Evolutionary conservation across 352 stramenopile species (phyloP), one percentile per base, ranked within the genome.

Genomic region (Phytophthora lateralis): DNA sequence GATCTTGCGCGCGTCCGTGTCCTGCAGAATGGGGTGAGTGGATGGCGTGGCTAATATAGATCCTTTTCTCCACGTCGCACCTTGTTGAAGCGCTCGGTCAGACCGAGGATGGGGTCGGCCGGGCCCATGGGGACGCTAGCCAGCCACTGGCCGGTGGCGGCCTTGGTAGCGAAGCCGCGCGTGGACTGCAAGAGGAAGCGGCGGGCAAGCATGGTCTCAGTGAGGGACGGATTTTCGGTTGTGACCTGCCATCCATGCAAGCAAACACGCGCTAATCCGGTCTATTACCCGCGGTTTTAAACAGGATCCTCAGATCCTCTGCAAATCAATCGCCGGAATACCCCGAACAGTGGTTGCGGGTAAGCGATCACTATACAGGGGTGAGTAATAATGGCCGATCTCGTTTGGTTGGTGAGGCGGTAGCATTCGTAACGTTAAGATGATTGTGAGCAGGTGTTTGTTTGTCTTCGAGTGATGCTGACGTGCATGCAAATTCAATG

Each of bases 71-170:
- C 35, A 49, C 26, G 44, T 49, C 12, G 51, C 53, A 91, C 85
- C 78, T 98, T 97, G 63, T 94, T 95, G 73, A 90, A 95, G 63
- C 82, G 81, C 49, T 95, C 87, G 8, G 90, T 99, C 29, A 99
- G 84, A 30, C 97, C 97, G 47, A 99, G 90, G 69, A 99, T 99
- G 21, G 97, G 93, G 79, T 99, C 97, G 7, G 93, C 80, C 0
- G 97, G 96, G 27, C 94, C 96, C 93, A 98, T 98, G 34, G 93
- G 92, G 61, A 98, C 79, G 21, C 82, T 74, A 53, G 73, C 74
- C 46, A 95, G 76, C 86, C 86, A 95, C 49, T 85, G 72, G 46
- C 69, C 72, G 43, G 73, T 32, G n/a, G 54, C 54, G 20, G 74
- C 60, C 30, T 75, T 69, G 41, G 78, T 74, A 58, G 68, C 74